Percentiles rank a stretch among this genome's conserved stretches.
Conservation (phyloP, 805 yeast genomes). For the Komagataella pastoris region DNA sequence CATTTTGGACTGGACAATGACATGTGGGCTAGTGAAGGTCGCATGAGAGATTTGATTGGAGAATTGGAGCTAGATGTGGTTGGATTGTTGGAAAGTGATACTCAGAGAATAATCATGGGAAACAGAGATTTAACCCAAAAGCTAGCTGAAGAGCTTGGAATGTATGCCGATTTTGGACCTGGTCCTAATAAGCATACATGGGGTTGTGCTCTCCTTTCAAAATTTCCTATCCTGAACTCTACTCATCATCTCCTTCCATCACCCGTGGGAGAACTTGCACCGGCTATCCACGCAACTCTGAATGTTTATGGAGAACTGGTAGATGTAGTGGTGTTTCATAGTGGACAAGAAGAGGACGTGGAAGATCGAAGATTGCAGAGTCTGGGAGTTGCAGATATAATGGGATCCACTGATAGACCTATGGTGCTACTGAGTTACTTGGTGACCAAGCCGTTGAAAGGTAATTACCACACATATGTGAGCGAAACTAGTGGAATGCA, state of each 20-base stretch:
- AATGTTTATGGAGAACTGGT: conserved; percentile 79
- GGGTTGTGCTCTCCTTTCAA: conserved; percentile 89
- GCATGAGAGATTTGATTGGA: conserved; percentile 72
- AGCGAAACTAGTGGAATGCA: conserved; percentile 75
- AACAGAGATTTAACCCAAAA: conserved; percentile 88
- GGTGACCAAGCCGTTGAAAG: conserved; percentile 77
- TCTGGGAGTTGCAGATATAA: conserved; percentile 56
- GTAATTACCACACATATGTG: conserved; percentile 87
- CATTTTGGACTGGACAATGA: conserved; percentile 96
- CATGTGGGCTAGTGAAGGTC: conserved; percentile 91
- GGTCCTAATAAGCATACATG: conserved; percentile 97
- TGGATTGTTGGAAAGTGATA: conserved; percentile 86
- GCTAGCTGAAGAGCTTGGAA: conserved; percentile 82
- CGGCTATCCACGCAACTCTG: conserved; percentile 93
- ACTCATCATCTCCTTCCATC: conserved; percentile 89
- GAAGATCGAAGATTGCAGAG: conserved; percentile 89
- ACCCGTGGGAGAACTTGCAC: conserved; percentile 96
- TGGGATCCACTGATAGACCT: conserved; percentile 80
- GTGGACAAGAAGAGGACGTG: conserved; percentile 95
- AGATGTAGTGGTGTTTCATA: conserved; percentile 93
- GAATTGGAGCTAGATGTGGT: conserved; percentile 88
- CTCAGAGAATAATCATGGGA: conserved; percentile 89
- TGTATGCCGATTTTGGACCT: conserved; percentile 96
- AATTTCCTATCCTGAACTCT: conserved; percentile 85
- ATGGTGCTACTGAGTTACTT: conserved; percentile 76